These are phyloP conservation scores for Podaxis sp. DNA, from an alignment of 768 basidiomycete genomes.

Conservation along the genomic window DNA sequence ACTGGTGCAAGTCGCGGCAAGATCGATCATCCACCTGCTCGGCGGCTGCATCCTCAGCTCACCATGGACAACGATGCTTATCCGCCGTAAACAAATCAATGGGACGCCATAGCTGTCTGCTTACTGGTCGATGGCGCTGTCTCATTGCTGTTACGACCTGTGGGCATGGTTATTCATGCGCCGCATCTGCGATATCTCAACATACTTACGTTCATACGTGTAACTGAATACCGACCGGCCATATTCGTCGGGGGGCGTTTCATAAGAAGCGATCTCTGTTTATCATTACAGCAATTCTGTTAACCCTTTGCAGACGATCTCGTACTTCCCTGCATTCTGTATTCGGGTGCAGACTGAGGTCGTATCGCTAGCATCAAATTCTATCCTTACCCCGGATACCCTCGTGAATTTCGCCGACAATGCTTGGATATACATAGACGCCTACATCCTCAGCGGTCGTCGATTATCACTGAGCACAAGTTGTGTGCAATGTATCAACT, in stretches of 20 bases:
- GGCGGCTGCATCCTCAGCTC: not conserved
- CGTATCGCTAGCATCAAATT: not conserved
- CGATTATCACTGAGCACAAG: not conserved
- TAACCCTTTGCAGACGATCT: not conserved
- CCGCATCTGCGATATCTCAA: slow-evolving; percentile 3
- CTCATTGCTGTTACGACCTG: not conserved
- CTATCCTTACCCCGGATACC: not conserved
- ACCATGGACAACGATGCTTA: not conserved
- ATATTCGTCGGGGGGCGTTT: too few species aligned
- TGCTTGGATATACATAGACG: not conserved
- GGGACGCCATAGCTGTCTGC: not conserved
- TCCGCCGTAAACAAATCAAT: not conserved
- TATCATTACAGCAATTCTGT: not conserved
- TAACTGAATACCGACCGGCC: not conserved
- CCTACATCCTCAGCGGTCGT: not conserved
- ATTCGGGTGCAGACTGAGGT: not conserved
- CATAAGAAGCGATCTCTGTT: not conserved
- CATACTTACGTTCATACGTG: not conserved
- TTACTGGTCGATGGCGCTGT: not conserved
- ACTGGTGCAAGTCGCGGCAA: not conserved
- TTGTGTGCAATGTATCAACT: not conserved
- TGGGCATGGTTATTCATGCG: not conserved
- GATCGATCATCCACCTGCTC: not conserved
- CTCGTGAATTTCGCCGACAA: not conserved
- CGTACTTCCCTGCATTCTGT: not conserved